Evolutionary conservation across 331 rosid genomes (phyloP).

Genomic region (Pyrus hybrid): DNA sequence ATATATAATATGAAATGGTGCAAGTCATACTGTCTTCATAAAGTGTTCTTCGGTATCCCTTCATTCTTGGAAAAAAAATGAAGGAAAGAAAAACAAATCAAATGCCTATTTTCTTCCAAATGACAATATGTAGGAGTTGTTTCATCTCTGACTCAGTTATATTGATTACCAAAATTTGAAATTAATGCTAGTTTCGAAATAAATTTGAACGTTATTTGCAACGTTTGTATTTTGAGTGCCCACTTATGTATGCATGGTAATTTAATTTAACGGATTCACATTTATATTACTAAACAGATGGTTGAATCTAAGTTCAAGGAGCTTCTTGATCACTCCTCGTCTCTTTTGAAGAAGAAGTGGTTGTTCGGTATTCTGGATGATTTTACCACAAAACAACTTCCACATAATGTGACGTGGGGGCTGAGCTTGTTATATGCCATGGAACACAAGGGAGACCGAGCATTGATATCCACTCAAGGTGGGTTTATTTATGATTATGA

Average conservation of each 20-base stretch:
- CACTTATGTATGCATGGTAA: neutral
- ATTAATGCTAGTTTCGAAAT: neutral
- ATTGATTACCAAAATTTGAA: neutral
- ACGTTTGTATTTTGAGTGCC: neutral
- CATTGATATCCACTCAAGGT: slow-evolving; percentile 80
- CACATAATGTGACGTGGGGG: slow-evolving; percentile 98
- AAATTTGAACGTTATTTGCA: neutral
- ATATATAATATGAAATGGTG: neutral
- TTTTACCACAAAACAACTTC: slow-evolving; percentile 93
- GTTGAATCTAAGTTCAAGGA: slow-evolving; percentile 86
- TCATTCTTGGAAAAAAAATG: neutral
- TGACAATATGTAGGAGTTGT: neutral
- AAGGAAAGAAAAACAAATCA: neutral
- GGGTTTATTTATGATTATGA: slow-evolving; percentile 10
- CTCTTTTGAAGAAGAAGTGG: slow-evolving; percentile 80
- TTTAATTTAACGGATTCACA: slow-evolving; percentile 1
- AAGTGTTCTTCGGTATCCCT: neutral
- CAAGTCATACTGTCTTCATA: neutral
- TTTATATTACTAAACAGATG: slow-evolving; percentile 50
- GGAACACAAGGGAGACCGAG: slow-evolving; percentile 89
- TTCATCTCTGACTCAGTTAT: neutral
- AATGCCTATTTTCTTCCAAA: neutral
- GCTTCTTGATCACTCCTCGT: slow-evolving; percentile 64
- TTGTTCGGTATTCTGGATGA: slow-evolving; percentile 83
- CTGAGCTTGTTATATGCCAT: slow-evolving; percentile 89